Percentiles rank a stretch among this genome's conserved stretches.
Evolutionary conservation across 306 rosid genomes (phyloP).

Genomic region (Quillaja saponaria): DNA sequence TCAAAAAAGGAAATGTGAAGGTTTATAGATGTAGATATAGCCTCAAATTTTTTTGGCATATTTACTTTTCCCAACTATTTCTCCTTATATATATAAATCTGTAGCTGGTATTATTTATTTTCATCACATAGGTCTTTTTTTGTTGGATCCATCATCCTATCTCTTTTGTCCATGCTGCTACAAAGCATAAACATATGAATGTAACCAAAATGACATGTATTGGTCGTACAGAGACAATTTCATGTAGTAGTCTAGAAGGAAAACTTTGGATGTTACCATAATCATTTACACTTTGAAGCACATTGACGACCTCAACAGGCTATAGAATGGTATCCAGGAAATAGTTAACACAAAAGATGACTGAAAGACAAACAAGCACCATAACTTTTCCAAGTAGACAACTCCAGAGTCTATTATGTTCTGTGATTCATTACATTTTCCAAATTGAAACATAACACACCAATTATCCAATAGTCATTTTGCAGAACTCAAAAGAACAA

Average conservation of each 20-base stretch:
- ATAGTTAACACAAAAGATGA: conserved; percentile 6
- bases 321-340: conserved; percentile 12
- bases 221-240: not conserved
- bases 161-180: conserved; percentile 21
- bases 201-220: not conserved
- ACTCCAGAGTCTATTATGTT: not conserved
- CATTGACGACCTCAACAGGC: conserved; percentile 6
- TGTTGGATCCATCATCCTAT: not conserved
- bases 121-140: not conserved
- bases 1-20: not conserved
- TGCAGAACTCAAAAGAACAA: conserved; percentile 36
- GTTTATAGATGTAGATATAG: too few species aligned
- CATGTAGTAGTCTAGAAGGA: conserved; percentile 5
- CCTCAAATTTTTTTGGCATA: too few species aligned
- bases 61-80: too few species aligned
- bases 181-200: conserved; percentile 9
- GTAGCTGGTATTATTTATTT: not conserved
- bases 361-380: conserved; percentile 15
- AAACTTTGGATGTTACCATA: conserved; percentile 16
- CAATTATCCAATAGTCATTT: not conserved
- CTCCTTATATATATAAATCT: too few species aligned
- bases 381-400: conserved; percentile 11
- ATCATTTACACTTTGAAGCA: conserved; percentile 9
- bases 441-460: conserved; percentile 18
- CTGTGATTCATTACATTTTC: conserved; percentile 5